phyloP scores from a whole-genome alignment of 352 stramenopile species.

The Plasmopara muralis region DNA sequence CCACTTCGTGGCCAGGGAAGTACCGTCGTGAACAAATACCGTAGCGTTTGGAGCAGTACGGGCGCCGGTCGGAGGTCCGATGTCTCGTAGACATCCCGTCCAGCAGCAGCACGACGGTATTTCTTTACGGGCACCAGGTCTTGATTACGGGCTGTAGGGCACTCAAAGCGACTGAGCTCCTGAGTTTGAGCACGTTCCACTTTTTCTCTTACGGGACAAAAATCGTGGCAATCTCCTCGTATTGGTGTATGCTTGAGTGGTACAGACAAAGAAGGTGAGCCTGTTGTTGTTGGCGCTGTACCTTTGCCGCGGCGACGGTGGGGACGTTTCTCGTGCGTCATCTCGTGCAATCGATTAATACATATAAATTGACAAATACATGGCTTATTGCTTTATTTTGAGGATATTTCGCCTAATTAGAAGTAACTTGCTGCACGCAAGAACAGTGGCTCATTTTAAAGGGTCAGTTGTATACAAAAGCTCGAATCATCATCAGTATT shows the following conservation, averaged over 20 bases:
- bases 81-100: slow-evolving; percentile 21
- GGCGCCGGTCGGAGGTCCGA: slow-evolving; percentile 27
- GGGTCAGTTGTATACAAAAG: no score
- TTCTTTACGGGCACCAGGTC: slow-evolving; percentile 36
- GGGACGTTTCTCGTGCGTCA: no score
- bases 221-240: slow-evolving; percentile 22
- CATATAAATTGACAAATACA: no score
- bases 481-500: no score
- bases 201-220: slow-evolving; percentile 32
- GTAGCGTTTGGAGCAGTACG: slow-evolving; percentile 35
- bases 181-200: slow-evolving; percentile 23
- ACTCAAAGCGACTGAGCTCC: slow-evolving; percentile 52
- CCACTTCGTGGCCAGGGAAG: slow-evolving; percentile 28
- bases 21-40: slow-evolving; percentile 38
- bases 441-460: no score
- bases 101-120: slow-evolving; percentile 46
- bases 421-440: no score
- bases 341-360: no score
- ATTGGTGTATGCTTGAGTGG: slow-evolving; percentile 4
- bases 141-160: slow-evolving; percentile 1
- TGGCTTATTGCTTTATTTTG: no score
- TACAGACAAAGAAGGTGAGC: no score
- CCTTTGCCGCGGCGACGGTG: no score
- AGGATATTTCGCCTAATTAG: no score
- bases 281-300: no score